These are phyloP conservation scores for Paracoccidioides brasiliensis DNA, from an alignment of 2,329 filamentous ascomycete genomes.

Conservation along the genomic window DNA sequence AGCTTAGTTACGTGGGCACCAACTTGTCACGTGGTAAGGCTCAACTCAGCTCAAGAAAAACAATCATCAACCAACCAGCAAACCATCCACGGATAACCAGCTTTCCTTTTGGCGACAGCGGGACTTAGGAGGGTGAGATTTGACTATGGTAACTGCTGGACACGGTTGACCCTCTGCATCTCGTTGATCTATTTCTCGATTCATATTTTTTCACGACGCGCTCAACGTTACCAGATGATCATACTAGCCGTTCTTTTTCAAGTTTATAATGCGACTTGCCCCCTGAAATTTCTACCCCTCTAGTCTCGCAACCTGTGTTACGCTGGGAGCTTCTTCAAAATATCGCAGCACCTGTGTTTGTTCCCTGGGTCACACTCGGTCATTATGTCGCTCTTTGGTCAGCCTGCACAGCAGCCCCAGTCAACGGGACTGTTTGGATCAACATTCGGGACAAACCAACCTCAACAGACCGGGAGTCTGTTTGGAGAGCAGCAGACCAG, in stretches of 20 bases:
- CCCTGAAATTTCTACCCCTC: background rate
- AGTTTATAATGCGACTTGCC: background rate
- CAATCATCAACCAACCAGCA: background rate
- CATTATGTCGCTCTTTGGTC: slow-evolving; percentile 10
- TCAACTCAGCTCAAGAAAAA: slow-evolving; percentile 1
- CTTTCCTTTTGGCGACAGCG: background rate
- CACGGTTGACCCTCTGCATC: background rate
- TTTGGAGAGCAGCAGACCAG: slow-evolving; percentile 4
- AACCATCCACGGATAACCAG: background rate
- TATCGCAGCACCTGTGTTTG: background rate
- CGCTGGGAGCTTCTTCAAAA: background rate
- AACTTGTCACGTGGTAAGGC: background rate
- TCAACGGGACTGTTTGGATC: slow-evolving; percentile 7
- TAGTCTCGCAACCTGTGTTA: background rate
- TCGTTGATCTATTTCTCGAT: background rate
- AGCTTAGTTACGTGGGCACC: background rate
- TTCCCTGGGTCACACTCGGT: background rate
- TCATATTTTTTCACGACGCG: background rate
- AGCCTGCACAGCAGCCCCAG: slow-evolving; percentile 7
- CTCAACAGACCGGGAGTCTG: slow-evolving; percentile 8
- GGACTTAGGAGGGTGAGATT: background rate
- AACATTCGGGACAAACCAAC: slow-evolving; percentile 3
- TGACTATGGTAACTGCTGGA: background rate
- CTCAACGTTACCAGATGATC: too few relatives aligned
- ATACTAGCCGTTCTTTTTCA: too few relatives aligned